Percentiles rank a stretch among this genome's conserved stretches.
Evolutionary conservation across 306 rosid species (phyloP).

Genomic region (Mimosa bimucronata): DNA sequence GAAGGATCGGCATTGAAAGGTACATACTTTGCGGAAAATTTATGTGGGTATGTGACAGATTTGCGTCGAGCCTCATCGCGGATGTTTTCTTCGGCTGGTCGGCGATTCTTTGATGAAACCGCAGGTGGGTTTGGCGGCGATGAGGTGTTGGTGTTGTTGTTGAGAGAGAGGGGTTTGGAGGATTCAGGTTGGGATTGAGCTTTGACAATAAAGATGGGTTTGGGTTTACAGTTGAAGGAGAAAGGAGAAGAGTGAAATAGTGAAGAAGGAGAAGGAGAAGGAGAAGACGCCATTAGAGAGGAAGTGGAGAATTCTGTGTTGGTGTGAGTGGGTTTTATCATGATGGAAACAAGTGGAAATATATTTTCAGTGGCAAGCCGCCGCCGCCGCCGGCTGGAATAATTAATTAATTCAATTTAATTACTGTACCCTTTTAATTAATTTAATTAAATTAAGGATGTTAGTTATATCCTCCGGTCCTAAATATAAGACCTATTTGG

Average conservation of each 20-base stretch:
- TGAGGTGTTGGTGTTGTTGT: background rate
- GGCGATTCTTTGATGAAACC: slow-evolving; percentile 43
- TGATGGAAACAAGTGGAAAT: background rate
- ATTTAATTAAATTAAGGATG: too few species aligned
- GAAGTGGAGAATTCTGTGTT: background rate
- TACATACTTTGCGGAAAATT: slow-evolving; percentile 60
- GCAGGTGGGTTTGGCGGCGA: slow-evolving; percentile 10
- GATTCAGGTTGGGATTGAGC: slow-evolving; percentile 29
- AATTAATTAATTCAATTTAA: too few species aligned
- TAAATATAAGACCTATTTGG: too few species aligned
- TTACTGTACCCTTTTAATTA: too few species aligned
- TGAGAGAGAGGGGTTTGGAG: slow-evolving; percentile 8
- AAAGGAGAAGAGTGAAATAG: slow-evolving; percentile 30
- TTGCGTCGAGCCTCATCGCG: slow-evolving; percentile 64
- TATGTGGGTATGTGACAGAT: slow-evolving; percentile 43
- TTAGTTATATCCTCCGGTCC: too few species aligned
- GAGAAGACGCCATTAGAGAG: slow-evolving; percentile 39
- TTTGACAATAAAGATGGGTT: slow-evolving; percentile 25
- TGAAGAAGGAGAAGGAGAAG: slow-evolving; percentile 32
- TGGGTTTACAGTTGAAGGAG: slow-evolving; percentile 37
- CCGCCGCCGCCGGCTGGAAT: too few species aligned
- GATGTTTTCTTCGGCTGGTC: slow-evolving; percentile 53
- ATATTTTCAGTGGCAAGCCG: background rate
- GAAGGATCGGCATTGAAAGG: slow-evolving; percentile 51
- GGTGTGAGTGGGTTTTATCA: background rate